A percentile compares a stretch with the other conserved stretches of the same genome.
phyloP scores from a whole-genome alignment of 371 early-diverging fungal species.

The Catenaria anguillulae region DNA sequence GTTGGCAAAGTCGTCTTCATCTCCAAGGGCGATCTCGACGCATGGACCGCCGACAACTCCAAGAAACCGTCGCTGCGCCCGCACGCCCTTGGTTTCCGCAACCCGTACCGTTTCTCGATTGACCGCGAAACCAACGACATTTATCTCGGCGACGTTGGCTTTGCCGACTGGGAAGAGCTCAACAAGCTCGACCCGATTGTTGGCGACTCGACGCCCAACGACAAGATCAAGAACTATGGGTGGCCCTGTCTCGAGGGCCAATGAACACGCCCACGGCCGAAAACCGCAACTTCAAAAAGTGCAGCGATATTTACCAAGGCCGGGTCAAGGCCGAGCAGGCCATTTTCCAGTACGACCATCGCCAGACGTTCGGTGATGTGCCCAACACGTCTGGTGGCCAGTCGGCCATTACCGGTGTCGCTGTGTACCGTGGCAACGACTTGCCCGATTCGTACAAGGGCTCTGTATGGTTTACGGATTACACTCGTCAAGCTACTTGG shows the following conservation, averaged over 20 bases:
- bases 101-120: slow-evolving; percentile 1
- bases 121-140: not conserved
- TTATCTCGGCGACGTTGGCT: not conserved
- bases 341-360: not conserved
- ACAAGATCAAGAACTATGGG: not conserved
- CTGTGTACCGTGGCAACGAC: not conserved
- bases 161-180: slow-evolving; percentile 1
- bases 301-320: not conserved
- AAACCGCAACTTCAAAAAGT: slow-evolving; percentile 1
- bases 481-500: not conserved
- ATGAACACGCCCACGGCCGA: not conserved
- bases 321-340: not conserved
- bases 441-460: not conserved
- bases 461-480: not conserved
- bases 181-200: not conserved
- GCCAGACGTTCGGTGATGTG: not conserved
- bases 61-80: not conserved
- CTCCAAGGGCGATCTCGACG: too few species aligned
- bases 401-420: not conserved
- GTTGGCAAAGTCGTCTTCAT: too few species aligned
- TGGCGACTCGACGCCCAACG: not conserved
- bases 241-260: slow-evolving; percentile 2
- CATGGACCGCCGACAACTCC: too few species aligned
- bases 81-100: not conserved
- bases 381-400: not conserved